Conservation (phyloP, 2,329 filamentous ascomycete species). For the Pseudogymnoascus sp. region DNA sequence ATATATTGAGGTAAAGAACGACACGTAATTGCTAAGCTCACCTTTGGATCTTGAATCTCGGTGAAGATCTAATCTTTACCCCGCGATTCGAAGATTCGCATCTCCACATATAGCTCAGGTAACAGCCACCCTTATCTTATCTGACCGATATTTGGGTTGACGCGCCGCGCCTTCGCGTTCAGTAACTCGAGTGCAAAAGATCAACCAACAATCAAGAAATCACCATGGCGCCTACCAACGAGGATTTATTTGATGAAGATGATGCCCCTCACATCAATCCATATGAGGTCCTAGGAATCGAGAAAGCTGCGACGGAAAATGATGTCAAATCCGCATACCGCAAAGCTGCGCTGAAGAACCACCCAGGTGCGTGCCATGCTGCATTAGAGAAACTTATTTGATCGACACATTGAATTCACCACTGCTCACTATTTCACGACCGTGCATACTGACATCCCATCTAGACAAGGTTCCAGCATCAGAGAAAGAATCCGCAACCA, state of each 20-base stretch:
- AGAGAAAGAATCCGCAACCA: conserved; percentile 64
- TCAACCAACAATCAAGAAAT: neutral
- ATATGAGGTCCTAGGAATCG: conserved; percentile 69
- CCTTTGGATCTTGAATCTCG: neutral
- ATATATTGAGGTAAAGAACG: neutral
- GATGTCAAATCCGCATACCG: conserved; percentile 88
- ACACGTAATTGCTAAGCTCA: neutral
- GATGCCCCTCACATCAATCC: conserved; percentile 48
- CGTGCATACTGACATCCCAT: conserved; percentile 4
- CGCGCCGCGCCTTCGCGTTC: neutral
- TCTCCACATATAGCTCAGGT: neutral
- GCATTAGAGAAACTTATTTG: neutral
- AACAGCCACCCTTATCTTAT: neutral
- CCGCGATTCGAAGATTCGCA: neutral
- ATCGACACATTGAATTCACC: neutral
- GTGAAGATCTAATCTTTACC: neutral
- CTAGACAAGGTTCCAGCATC: conserved; percentile 67
- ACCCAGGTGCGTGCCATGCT: conserved; percentile 55
- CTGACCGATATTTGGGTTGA: neutral
- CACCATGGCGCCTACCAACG: neutral
- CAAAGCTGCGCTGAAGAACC: conserved; percentile 78
- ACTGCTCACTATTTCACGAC: neutral
- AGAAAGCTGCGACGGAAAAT: conserved; percentile 61
- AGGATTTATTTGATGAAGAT: conserved; percentile 21
- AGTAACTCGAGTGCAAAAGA: neutral